phyloP scores from a whole-genome alignment of 1,139 yeast species.

The Geotrichum histeridarum region DNA sequence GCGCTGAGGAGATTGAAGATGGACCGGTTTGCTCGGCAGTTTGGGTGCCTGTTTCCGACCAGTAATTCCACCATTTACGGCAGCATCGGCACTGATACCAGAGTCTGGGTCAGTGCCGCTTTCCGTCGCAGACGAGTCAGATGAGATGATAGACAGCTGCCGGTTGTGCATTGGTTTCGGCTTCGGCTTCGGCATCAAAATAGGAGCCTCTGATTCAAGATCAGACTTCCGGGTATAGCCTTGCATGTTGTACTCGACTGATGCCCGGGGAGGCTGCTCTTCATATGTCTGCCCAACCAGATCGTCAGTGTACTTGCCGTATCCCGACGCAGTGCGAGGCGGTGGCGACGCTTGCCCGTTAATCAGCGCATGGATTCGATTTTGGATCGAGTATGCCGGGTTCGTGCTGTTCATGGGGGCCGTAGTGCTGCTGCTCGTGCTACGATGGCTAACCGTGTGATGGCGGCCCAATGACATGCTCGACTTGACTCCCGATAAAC shows the following conservation, averaged over 20 bases:
- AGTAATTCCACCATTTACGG: constrained; percentile 6
- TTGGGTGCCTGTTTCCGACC: constrained; percentile 35
- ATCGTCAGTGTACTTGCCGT: constrained; percentile 62
- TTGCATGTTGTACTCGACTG: neutral
- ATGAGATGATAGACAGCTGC: constrained; percentile 27
- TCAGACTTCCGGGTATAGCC: no score
- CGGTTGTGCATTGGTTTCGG: constrained; percentile 49
- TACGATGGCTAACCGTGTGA: neutral
- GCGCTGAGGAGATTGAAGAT: constrained; percentile 41
- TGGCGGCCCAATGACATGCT: constrained; percentile 7
- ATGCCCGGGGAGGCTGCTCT: neutral
- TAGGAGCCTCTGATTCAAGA: no score
- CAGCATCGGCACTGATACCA: no score
- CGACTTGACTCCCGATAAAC: constrained; percentile 25
- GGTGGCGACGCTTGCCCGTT: constrained; percentile 43
- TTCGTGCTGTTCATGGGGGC: constrained; percentile 19
- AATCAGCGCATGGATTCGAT: constrained; percentile 59
- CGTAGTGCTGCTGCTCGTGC: constrained; percentile 14
- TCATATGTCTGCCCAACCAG: neutral
- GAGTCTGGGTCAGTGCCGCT: constrained; percentile 10
- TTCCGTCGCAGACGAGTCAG: constrained; percentile 23
- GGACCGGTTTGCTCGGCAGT: constrained; percentile 57
- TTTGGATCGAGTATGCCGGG: constrained; percentile 43
- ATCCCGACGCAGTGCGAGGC: constrained; percentile 62
- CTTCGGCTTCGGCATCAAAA: constrained; percentile 29